These are phyloP conservation scores for Cinchona pubescens DNA, from an alignment of 257 asterid genomes.

Conservation along the genomic window DNA sequence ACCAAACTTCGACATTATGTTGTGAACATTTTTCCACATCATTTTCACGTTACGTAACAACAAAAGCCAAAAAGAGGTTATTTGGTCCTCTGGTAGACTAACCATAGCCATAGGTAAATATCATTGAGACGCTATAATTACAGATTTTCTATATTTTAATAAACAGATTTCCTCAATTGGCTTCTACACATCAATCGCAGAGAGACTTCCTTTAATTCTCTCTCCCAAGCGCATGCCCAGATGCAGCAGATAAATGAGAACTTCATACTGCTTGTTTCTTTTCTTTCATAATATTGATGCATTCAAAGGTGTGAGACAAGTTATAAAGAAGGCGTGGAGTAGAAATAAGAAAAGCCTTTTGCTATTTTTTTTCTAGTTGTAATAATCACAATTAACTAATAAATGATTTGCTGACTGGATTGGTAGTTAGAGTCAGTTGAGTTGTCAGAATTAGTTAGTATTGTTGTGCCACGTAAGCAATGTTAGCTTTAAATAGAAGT, in stretches of 20 bases:
- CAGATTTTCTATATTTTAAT: neutral
- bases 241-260: neutral
- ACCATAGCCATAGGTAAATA: neutral
- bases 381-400: no score
- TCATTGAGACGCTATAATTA: neutral
- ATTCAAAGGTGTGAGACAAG: no score
- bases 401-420: no score
- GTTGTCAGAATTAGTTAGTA: no score
- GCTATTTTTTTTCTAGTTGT: no score
- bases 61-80: neutral
- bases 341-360: no score
- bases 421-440: no score
- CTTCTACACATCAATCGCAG: neutral
- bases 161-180: neutral
- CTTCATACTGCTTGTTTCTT: conserved; percentile 1
- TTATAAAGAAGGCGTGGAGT: no score
- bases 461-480: no score
- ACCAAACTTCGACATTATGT: neutral
- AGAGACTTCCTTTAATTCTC: neutral
- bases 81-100: neutral
- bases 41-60: neutral
- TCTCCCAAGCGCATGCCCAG: neutral
- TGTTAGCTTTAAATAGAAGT: no score
- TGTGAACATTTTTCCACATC: neutral
- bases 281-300: neutral